phyloP scores from a whole-genome alignment of 1,284 basidiomycete species.

The Hemileia vastatrix region DNA sequence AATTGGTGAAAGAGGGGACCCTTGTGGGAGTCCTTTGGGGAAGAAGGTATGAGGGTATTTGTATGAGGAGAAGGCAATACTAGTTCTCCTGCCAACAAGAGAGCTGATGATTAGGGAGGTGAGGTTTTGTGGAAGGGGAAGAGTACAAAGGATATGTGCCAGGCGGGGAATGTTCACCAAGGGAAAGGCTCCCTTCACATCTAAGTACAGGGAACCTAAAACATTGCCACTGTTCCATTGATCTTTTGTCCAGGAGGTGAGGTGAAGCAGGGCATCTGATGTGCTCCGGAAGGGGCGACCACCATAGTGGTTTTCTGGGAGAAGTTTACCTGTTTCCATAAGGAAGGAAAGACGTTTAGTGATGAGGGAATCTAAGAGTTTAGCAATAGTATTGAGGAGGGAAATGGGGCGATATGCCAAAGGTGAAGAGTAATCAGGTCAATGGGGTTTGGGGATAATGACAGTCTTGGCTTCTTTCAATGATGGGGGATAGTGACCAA shows the following conservation, averaged over 20 bases:
- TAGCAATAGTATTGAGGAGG: too few relatives aligned
- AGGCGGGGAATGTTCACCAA: background rate
- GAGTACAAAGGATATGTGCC: background rate
- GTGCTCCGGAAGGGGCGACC: too few relatives aligned
- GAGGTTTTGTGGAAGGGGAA: background rate
- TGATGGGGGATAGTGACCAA: too few relatives aligned
- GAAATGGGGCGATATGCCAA: too few relatives aligned
- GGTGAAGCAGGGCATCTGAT: background rate
- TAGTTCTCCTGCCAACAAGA: background rate
- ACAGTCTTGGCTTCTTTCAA: too few relatives aligned
- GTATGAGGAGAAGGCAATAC: background rate
- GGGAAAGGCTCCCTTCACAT: constrained; percentile 8
- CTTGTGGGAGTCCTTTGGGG: constrained; percentile 6
- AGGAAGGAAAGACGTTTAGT: too few relatives aligned
- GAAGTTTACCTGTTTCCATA: too few relatives aligned
- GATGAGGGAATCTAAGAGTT: too few relatives aligned
- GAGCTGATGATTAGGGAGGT: background rate
- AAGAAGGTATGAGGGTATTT: background rate
- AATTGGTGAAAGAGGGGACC: constrained; percentile 8
- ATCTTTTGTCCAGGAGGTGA: background rate
- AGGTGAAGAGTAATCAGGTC: too few relatives aligned
- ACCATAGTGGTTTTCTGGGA: too few relatives aligned
- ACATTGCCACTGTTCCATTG: constrained; percentile 6
- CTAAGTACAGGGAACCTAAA: background rate
- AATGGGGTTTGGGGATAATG: too few relatives aligned